Percentiles rank a stretch among this genome's conserved stretches.
phyloP scores from a whole-genome alignment of 1,284 basidiomycete genomes.

The Afroboletus lepidellus region DNA sequence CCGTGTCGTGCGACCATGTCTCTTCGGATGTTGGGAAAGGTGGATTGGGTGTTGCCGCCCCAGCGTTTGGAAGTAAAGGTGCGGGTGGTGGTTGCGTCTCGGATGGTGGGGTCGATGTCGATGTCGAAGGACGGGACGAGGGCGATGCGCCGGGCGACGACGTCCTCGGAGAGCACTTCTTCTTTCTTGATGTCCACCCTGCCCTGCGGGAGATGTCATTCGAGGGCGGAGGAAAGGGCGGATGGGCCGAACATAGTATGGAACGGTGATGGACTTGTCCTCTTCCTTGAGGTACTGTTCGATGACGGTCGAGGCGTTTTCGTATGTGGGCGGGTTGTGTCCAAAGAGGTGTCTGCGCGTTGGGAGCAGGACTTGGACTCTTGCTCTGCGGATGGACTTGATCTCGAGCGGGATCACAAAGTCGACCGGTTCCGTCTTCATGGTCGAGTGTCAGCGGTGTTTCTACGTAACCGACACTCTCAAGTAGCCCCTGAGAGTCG shows the following conservation, averaged over 20 bases:
- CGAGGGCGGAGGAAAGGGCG: neutral
- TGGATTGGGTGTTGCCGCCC: slow-evolving; percentile 35
- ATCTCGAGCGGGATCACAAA: neutral
- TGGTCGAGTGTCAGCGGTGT: too few relatives aligned
- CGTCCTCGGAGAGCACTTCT: slow-evolving; percentile 24
- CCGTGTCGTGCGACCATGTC: slow-evolving; percentile 29
- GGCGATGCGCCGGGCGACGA: slow-evolving; percentile 12
- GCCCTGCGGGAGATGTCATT: neutral
- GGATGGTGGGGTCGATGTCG: slow-evolving; percentile 10
- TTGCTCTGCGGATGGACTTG: neutral
- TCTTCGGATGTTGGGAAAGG: slow-evolving; percentile 30
- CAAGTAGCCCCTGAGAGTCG: neutral
- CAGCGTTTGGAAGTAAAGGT: slow-evolving; percentile 33
- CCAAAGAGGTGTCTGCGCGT: slow-evolving; percentile 13
- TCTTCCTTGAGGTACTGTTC: slow-evolving; percentile 10
- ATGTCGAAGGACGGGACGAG: slow-evolving; percentile 9
- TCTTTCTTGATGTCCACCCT: slow-evolving; percentile 20
- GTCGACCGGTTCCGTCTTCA: slow-evolving; percentile 17
- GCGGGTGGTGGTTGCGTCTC: slow-evolving; percentile 26
- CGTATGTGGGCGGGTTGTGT: slow-evolving; percentile 9
- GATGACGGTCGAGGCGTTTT: slow-evolving; percentile 13
- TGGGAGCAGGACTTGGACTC: slow-evolving; percentile 13
- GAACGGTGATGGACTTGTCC: slow-evolving; percentile 1
- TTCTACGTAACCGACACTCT: slow-evolving; percentile 12
- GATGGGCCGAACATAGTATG: neutral